Conservation (phyloP, 352 stramenopile species). For the Phytophthora syringae region DNA sequence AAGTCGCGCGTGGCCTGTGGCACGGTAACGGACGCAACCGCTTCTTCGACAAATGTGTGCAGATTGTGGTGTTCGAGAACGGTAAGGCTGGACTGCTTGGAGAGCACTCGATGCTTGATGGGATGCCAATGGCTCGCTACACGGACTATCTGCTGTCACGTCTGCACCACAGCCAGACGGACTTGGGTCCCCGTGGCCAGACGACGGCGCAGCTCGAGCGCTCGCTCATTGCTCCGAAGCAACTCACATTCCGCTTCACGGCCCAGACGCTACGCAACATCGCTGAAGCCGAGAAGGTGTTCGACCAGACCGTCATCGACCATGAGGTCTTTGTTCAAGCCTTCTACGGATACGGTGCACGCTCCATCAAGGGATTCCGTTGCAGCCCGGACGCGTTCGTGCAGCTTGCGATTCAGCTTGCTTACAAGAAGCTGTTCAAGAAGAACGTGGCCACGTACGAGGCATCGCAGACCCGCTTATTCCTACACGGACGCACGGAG, state of each 20-base stretch:
- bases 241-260: conserved; percentile 65
- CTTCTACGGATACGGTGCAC: conserved; percentile 91
- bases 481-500: conserved; percentile 95
- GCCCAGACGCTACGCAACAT: conserved; percentile 56
- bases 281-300: conserved; percentile 54
- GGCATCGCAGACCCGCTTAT: conserved; percentile 93
- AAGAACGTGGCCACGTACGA: conserved; percentile 92
- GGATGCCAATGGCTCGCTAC: conserved; percentile 82
- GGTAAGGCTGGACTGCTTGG: conserved; percentile 94
- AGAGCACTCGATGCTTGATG: conserved; percentile 94
- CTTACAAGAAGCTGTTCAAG: conserved; percentile 80
- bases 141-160: conserved; percentile 67
- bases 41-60: conserved; percentile 98
- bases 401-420: conserved; percentile 96
- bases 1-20: conserved; percentile 74
- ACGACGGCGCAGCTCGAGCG: conserved; percentile 48
- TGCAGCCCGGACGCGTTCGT: conserved; percentile 95
- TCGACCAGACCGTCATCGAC: conserved; percentile 77
- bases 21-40: conserved; percentile 93
- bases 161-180: conserved; percentile 56
- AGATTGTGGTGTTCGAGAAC: conserved; percentile 96
- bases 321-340: conserved; percentile 89
- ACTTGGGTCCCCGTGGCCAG: conserved; percentile 47
- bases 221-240: conserved; percentile 39
- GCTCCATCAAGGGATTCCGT: conserved; percentile 89